phyloP scores from a whole-genome alignment of 169 alveolate species.

The Sarcocystis neurona region DNA sequence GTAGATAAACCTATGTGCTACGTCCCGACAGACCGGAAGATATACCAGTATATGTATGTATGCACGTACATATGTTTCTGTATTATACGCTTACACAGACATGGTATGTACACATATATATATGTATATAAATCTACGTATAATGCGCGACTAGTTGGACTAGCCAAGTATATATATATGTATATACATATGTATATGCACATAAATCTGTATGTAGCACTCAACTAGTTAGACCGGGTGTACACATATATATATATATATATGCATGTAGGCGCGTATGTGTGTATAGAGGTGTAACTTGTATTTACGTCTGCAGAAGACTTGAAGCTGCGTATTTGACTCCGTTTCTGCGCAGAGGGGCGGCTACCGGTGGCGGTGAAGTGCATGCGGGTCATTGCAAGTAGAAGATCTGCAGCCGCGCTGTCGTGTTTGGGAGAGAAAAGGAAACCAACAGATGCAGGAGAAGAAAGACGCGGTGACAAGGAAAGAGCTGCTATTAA shows the following conservation, averaged over 20 bases:
- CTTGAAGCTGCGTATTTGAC: background rate
- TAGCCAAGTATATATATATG: background rate
- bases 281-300: background rate
- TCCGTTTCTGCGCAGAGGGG: background rate
- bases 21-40: too few species aligned
- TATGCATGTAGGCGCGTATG: background rate
- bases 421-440: background rate
- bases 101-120: background rate
- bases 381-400: too few species aligned
- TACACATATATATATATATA: background rate
- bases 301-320: background rate
- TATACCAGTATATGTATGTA: background rate
- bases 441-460: background rate
- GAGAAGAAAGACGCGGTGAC: background rate
- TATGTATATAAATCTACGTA: background rate
- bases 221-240: too few species aligned
- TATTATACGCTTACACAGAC: background rate
- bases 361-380: conserved; percentile 18
- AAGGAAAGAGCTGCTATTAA: background rate
- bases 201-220: background rate
- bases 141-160: background rate
- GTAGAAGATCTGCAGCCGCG: background rate
- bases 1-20: too few species aligned
- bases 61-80: background rate
- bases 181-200: background rate